Percentiles rank a stretch among this genome's conserved stretches.
These are phyloP conservation scores for Irineochytrium annulatum DNA, from an alignment of 192 early-diverging fungal genomes.

Conservation along the genomic window DNA sequence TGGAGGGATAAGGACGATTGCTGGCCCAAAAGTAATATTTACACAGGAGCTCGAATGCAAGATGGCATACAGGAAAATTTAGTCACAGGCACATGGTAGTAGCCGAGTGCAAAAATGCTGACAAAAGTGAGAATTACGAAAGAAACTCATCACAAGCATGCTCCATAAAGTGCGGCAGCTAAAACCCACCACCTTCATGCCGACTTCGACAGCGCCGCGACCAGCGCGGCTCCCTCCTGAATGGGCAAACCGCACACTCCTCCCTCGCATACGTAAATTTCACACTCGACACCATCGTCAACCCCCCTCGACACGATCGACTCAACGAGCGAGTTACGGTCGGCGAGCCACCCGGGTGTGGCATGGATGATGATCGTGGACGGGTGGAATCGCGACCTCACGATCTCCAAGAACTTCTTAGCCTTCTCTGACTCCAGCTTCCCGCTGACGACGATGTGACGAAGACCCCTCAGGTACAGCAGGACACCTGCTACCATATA, in stretches of 20 bases:
- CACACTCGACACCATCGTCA: background rate
- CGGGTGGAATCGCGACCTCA: background rate
- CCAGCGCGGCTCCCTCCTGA: constrained; percentile 23
- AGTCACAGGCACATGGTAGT: too few relatives aligned
- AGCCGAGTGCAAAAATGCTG: too few relatives aligned
- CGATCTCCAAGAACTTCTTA: background rate
- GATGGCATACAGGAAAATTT: too few relatives aligned
- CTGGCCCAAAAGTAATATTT: too few relatives aligned
- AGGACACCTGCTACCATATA: constrained; percentile 33
- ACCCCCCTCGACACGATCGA: constrained; percentile 15
- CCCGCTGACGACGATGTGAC: constrained; percentile 36
- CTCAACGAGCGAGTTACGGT: constrained; percentile 20
- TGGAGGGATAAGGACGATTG: too few relatives aligned
- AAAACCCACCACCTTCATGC: background rate
- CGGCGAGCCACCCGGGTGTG: constrained; percentile 11
- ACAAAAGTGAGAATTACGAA: too few relatives aligned
- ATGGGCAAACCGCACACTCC: constrained; percentile 55
- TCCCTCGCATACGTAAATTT: constrained; percentile 49
- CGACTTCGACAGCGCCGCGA: background rate
- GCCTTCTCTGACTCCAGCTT: constrained; percentile 5
- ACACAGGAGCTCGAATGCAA: too few relatives aligned
- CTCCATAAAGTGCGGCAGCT: too few relatives aligned
- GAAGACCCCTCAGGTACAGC: constrained; percentile 28
- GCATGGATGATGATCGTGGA: constrained; percentile 6
- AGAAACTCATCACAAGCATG: too few relatives aligned